Evolutionary conservation across 202 grass and related monocot genomes (phyloP), one percentile per base, ranked within the genome.

Genomic region (Alloteropsis angusta): DNA sequence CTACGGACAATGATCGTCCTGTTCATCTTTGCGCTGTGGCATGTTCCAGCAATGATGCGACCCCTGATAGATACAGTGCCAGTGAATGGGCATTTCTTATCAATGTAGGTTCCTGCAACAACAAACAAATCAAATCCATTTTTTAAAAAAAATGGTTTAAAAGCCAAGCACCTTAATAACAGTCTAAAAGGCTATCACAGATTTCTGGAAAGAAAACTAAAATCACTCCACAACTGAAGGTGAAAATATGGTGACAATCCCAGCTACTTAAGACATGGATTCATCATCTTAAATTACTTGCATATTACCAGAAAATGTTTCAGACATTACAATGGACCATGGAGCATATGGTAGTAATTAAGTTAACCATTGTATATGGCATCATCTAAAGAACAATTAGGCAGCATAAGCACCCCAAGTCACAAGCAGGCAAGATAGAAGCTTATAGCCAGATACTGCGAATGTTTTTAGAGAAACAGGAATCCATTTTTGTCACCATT

Each of bases 11-110:
- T 87, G 45, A 91, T 91, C 26, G 89, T 87, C 48, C 85, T 83
- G 72, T 88, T 87, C 89, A 91, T 91, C 68, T 91, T 91, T 58
- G 88, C 88, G 82, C 88, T 91, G 53, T 87, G 88, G 76, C 85
- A 90, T 26, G 88, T 90, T 60, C 88, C 88, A 49, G 88, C 88
- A 26, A 91, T 81, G 55, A 91, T 87, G 30, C 88, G 84, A 60
- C 85, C 83, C 76, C 88, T 77, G 61, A 91, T 91, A 42, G 85
- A 87, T 10, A 85, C 85, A 32, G 71, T 84, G 73, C 85, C 88
- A 79, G 88, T 87, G 74, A 91, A 91, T n/a, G 85, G 85, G 65
- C 88, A 91, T 45, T 91, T 91, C 78, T 91, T 91, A 75, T 91
- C 88, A 26, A 91, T 91, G 62, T 91, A 91, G 52, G 88, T 85